phyloP scores from a whole-genome alignment of 2,329 filamentous ascomycete species.

The Fusarium albidum region DNA sequence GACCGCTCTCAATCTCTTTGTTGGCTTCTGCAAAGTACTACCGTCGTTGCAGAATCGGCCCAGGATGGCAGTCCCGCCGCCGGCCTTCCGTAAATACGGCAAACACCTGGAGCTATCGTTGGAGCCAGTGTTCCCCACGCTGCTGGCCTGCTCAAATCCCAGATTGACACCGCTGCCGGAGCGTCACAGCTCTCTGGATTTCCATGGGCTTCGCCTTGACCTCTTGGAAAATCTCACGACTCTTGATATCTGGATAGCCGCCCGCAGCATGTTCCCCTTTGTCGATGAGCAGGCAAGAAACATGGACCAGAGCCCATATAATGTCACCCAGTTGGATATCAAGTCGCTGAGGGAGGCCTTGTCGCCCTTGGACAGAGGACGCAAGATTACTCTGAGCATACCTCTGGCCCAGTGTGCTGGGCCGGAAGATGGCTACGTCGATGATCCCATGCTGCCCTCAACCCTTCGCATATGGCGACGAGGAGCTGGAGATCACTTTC shows the following conservation, averaged over 20 bases:
- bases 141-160: not conserved
- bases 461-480: conserved; percentile 2
- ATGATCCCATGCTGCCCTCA: not conserved
- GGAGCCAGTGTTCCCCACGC: not conserved
- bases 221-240: conserved; percentile 8
- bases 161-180: not conserved
- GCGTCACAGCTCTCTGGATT: conserved; percentile 3
- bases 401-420: not conserved
- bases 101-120: conserved; percentile 11
- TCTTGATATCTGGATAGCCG: conserved; percentile 12
- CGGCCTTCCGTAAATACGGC: conserved; percentile 4
- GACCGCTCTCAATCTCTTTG: conserved; percentile 3
- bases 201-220: conserved; percentile 12
- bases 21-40: conserved; percentile 4
- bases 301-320: conserved; percentile 4
- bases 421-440: conserved; percentile 6
- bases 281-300: not conserved
- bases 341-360: not conserved
- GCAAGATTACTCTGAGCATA: conserved; percentile 4
- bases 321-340: not conserved
- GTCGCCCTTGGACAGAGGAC: not conserved
- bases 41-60: not conserved
- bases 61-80: not conserved
- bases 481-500: conserved; percentile 7
- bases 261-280: not conserved